phyloP scores from a whole-genome alignment of 2,329 filamentous ascomycete genomes.

The Leptodontidium sp. region DNA sequence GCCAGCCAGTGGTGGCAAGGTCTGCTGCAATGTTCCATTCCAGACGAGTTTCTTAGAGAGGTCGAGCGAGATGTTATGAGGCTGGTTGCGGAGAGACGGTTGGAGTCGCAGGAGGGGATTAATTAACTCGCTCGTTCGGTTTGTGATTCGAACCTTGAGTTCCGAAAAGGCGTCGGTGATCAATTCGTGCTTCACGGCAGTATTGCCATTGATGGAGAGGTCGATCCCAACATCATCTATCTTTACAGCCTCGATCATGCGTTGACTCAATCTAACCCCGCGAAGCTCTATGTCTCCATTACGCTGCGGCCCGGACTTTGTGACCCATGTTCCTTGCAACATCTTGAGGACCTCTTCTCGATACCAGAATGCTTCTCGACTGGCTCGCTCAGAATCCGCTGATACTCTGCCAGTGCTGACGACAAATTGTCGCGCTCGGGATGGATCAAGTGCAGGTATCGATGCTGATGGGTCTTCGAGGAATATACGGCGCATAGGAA shows the following conservation, averaged over 20 bases:
- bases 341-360: conserved; percentile 79
- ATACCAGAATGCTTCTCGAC: conserved; percentile 90
- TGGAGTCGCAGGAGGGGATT: conserved; percentile 78
- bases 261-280: conserved; percentile 73
- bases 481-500: conserved; percentile 79
- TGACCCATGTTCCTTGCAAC: conserved; percentile 76
- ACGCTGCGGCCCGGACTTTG: conserved; percentile 55
- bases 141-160: conserved; percentile 75
- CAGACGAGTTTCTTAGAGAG: conserved; percentile 83
- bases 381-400: conserved; percentile 79
- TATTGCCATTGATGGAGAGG: conserved; percentile 57
- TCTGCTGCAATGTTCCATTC: conserved; percentile 84
- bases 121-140: conserved; percentile 74
- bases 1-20: conserved; percentile 68
- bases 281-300: conserved; percentile 80
- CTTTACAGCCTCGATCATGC: conserved; percentile 85
- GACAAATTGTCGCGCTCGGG: conserved; percentile 90
- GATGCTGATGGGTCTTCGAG: conserved; percentile 78
- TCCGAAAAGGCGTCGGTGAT: conserved; percentile 71
- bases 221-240: conserved; percentile 80
- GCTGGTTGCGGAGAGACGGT: conserved; percentile 76
- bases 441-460: conserved; percentile 82
- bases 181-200: conserved; percentile 42
- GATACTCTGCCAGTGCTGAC: conserved; percentile 82
- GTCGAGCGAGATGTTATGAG: conserved; percentile 73